phyloP scores from a whole-genome alignment of 257 asterid species.

The Ocimum tenuiflorum region DNA sequence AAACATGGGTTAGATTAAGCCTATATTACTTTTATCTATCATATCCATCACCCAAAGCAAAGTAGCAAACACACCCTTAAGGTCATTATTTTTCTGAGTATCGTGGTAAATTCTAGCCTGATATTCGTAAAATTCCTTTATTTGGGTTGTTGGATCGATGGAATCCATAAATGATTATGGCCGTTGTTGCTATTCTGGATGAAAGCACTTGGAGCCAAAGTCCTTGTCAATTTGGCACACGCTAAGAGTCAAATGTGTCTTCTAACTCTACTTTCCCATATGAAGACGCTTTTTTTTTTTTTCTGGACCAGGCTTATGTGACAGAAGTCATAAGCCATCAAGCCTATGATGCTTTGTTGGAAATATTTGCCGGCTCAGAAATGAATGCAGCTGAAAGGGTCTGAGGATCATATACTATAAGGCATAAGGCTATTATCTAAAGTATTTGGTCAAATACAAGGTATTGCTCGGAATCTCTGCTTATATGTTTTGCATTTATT shows the following conservation, averaged over 20 bases:
- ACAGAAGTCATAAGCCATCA: constrained; percentile 40
- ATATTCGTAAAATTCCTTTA: not conserved
- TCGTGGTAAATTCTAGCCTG: not conserved
- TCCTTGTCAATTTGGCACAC: constrained; percentile 23
- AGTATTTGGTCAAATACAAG: constrained; percentile 55
- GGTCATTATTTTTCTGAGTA: not conserved
- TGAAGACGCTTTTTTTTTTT: too few species aligned
- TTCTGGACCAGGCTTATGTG: constrained; percentile 48
- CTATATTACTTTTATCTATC: too few species aligned
- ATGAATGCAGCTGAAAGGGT: constrained; percentile 60
- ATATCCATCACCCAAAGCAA: too few species aligned
- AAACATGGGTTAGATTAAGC: too few species aligned
- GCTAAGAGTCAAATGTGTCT: constrained; percentile 45
- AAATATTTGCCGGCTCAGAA: constrained; percentile 56
- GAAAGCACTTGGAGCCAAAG: constrained; percentile 25
- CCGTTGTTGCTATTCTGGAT: constrained; percentile 22
- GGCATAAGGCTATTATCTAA: constrained; percentile 38
- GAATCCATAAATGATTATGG: constrained; percentile 16
- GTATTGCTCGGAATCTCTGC: constrained; percentile 47
- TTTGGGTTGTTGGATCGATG: not conserved
- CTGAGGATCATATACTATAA: constrained; percentile 54
- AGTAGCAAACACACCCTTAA: not conserved
- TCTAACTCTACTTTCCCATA: too few species aligned
- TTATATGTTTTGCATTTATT: constrained; percentile 12
- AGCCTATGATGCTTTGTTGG: constrained; percentile 73